These are phyloP conservation scores for Cubamyces sp. DNA, from an alignment of 768 basidiomycete species.

Conservation along the genomic window DNA sequence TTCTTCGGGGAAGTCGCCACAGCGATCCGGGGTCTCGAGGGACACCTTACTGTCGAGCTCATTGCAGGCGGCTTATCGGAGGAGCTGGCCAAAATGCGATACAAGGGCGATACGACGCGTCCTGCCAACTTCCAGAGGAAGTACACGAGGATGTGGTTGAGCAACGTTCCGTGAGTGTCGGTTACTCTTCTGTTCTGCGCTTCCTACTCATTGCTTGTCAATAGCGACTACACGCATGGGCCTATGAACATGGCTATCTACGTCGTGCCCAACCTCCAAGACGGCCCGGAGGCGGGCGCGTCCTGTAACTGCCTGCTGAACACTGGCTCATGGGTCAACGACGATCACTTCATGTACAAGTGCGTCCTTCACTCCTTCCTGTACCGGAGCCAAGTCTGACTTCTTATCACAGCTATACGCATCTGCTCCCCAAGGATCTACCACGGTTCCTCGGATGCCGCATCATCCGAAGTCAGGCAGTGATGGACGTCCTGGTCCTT, in stretches of 20 bases:
- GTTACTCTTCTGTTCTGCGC: too few relatives aligned
- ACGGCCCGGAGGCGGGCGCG: constrained; percentile 28
- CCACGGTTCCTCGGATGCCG: constrained; percentile 35
- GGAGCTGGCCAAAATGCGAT: constrained; percentile 36
- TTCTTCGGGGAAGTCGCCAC: too few relatives aligned
- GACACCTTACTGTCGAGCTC: constrained; percentile 31
- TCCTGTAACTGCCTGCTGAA: constrained; percentile 39
- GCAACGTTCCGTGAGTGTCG: constrained; percentile 39
- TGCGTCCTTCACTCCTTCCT: constrained; percentile 14
- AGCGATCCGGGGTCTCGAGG: too few relatives aligned
- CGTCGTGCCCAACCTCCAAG: constrained; percentile 35
- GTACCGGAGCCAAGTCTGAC: not conserved
- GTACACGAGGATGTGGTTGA: constrained; percentile 41
- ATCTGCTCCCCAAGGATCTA: constrained; percentile 34
- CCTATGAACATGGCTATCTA: constrained; percentile 35
- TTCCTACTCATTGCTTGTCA: not conserved
- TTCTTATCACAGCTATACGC: constrained; percentile 32
- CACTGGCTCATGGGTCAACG: constrained; percentile 34
- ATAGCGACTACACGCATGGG: constrained; percentile 40
- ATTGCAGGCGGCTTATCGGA: constrained; percentile 36
- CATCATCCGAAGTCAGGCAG: constrained; percentile 24
- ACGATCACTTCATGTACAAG: constrained; percentile 38
- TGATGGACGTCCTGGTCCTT: constrained; percentile 8
- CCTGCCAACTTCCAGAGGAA: constrained; percentile 35
- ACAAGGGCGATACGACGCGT: constrained; percentile 31